These are phyloP conservation scores for Coemansia sp. DNA, from an alignment of 371 early-diverging fungal genomes.

Conservation along the genomic window DNA sequence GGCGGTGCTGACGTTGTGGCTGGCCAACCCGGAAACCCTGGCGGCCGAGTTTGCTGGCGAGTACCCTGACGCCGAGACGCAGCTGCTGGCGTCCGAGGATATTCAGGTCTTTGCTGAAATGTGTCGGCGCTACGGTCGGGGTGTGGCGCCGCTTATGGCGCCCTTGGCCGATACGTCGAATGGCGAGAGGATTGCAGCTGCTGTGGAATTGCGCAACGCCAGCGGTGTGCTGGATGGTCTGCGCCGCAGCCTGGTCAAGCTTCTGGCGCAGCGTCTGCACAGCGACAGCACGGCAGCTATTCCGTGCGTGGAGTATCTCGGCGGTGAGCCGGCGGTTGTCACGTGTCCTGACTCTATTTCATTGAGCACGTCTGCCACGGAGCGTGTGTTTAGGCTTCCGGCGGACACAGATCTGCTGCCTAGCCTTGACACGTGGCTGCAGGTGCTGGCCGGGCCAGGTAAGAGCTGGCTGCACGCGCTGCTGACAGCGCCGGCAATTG, in stretches of 20 bases:
- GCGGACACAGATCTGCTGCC: slow-evolving; percentile 55
- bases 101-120: slow-evolving; percentile 83
- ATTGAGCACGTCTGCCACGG: neutral
- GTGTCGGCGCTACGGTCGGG: slow-evolving; percentile 83
- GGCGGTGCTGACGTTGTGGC: neutral
- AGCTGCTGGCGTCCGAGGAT: slow-evolving; percentile 87
- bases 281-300: slow-evolving; percentile 50
- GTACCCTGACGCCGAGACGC: slow-evolving; percentile 74
- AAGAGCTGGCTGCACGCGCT: slow-evolving; percentile 87
- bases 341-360: neutral
- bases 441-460: slow-evolving; percentile 67
- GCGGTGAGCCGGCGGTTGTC: slow-evolving; percentile 47
- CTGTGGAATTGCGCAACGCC: slow-evolving; percentile 89
- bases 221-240: slow-evolving; percentile 77
- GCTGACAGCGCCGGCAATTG: slow-evolving; percentile 72
- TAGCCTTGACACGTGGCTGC: slow-evolving; percentile 65
- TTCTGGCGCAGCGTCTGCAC: slow-evolving; percentile 59
- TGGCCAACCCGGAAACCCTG: slow-evolving; percentile 40
- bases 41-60: slow-evolving; percentile 67
- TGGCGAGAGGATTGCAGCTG: slow-evolving; percentile 52
- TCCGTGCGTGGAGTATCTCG: slow-evolving; percentile 59
- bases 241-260: slow-evolving; percentile 72
- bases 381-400: slow-evolving; percentile 2
- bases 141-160: slow-evolving; percentile 91
- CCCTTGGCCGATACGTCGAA: too few relatives aligned